Conservation (phyloP, 129 eudicot species). For the Flaveria trinervia region DNA sequence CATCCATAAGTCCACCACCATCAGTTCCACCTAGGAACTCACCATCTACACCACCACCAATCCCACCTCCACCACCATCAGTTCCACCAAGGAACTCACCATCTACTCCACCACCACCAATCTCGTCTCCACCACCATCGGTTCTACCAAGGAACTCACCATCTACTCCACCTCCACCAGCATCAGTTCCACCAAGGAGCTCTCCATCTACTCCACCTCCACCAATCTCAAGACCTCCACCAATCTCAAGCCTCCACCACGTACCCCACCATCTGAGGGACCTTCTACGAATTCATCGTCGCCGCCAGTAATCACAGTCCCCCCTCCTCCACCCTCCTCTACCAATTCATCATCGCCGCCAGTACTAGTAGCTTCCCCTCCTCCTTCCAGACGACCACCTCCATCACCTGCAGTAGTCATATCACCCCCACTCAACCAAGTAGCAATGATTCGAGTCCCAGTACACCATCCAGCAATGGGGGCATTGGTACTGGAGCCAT, state of each 20-base stretch:
- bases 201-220: constrained; percentile 15
- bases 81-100: constrained; percentile 30
- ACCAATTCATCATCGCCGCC: constrained; percentile 32
- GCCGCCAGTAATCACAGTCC: constrained; percentile 11
- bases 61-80: constrained; percentile 28
- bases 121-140: constrained; percentile 26
- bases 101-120: constrained; percentile 29
- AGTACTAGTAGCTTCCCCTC: constrained; percentile 26
- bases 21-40: constrained; percentile 32
- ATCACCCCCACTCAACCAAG: constrained; percentile 40
- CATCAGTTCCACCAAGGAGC: constrained; percentile 26
- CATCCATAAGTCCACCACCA: not conserved
- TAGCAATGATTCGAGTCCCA: constrained; percentile 37
- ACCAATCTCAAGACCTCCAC: constrained; percentile 7
- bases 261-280: constrained; percentile 18
- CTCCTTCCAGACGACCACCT: constrained; percentile 28
- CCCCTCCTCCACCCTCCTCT: constrained; percentile 32
- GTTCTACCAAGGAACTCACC: constrained; percentile 27
- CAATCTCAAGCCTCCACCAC: constrained; percentile 17
- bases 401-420: constrained; percentile 39
- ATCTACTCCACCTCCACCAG: constrained; percentile 39
- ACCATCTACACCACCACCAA: constrained; percentile 28
- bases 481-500: constrained; percentile 51
- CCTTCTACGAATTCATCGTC: constrained; percentile 28
- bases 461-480: constrained; percentile 40